phyloP scores from a whole-genome alignment of 1,284 basidiomycete species.

The Ceratobasidium sp. region DNA sequence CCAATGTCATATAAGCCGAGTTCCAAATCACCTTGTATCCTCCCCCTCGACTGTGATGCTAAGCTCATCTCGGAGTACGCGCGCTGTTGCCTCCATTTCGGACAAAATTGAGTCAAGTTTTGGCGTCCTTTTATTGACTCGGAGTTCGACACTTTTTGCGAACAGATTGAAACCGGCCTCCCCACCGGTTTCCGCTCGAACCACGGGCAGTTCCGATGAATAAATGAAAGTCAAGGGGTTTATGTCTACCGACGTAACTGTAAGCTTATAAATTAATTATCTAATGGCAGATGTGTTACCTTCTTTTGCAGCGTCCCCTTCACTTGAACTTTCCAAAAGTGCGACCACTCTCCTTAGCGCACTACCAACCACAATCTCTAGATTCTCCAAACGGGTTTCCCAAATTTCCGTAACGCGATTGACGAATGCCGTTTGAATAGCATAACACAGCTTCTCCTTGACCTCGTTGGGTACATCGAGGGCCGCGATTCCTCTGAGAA shows the following conservation, averaged over 20 bases:
- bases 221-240: conserved; percentile 63
- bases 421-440: conserved; percentile 59
- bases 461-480: conserved; percentile 54
- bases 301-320: conserved; percentile 17
- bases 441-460: conserved; percentile 52
- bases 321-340: background rate
- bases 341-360: conserved; percentile 13
- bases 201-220: conserved; percentile 53
- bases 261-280: background rate
- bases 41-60: conserved; percentile 52
- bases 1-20: background rate
- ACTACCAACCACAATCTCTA: conserved; percentile 33
- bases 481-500: conserved; percentile 56
- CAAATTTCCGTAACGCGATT: conserved; percentile 39
- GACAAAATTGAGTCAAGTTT: conserved; percentile 63
- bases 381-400: conserved; percentile 35
- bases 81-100: conserved; percentile 63
- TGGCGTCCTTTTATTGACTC: conserved; percentile 65
- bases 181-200: conserved; percentile 58
- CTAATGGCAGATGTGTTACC: conserved; percentile 42
- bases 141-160: conserved; percentile 60
- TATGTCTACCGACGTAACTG: conserved; percentile 52
- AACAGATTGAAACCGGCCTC: conserved; percentile 52
- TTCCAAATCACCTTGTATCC: conserved; percentile 51
- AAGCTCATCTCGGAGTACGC: conserved; percentile 64